Conservation (phyloP, 2,329 filamentous ascomycete genomes). For the Sporothrix brasiliensis region DNA sequence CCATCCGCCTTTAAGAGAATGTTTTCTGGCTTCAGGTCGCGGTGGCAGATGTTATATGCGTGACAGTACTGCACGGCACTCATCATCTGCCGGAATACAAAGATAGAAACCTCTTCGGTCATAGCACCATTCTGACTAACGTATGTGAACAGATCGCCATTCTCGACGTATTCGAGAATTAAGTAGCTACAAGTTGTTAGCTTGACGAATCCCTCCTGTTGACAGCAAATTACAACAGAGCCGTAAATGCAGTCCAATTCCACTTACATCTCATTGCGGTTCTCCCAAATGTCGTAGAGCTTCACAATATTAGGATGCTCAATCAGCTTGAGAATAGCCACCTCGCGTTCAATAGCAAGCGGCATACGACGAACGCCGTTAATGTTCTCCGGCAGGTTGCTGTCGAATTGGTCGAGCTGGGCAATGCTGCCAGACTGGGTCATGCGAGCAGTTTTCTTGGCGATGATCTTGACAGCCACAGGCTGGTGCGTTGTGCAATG, state of each 20-base stretch:
- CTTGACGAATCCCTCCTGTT: constrained; percentile 6
- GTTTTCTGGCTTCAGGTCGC: constrained; percentile 96
- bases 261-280: constrained; percentile 85
- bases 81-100: constrained; percentile 90
- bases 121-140: constrained; percentile 75
- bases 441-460: constrained; percentile 76
- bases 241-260: no score
- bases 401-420: constrained; percentile 75
- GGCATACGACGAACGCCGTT: constrained; percentile 73
- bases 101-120: constrained; percentile 76
- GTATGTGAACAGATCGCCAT: constrained; percentile 80
- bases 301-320: constrained; percentile 94
- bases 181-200: constrained; percentile 67
- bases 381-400: constrained; percentile 56
- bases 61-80: constrained; percentile 92
- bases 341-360: constrained; percentile 87
- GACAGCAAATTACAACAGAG: no score
- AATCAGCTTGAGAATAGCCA: constrained; percentile 95
- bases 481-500: constrained; percentile 77
- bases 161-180: constrained; percentile 86
- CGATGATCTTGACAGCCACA: constrained; percentile 94
- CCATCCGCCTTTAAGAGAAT: constrained; percentile 78
- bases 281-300: constrained; percentile 97
- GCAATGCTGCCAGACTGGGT: constrained; percentile 85
- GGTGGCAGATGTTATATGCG: constrained; percentile 91